phyloP scores from a whole-genome alignment of 2,329 filamentous ascomycete species.

The Chaetoscypha palmicola region DNA sequence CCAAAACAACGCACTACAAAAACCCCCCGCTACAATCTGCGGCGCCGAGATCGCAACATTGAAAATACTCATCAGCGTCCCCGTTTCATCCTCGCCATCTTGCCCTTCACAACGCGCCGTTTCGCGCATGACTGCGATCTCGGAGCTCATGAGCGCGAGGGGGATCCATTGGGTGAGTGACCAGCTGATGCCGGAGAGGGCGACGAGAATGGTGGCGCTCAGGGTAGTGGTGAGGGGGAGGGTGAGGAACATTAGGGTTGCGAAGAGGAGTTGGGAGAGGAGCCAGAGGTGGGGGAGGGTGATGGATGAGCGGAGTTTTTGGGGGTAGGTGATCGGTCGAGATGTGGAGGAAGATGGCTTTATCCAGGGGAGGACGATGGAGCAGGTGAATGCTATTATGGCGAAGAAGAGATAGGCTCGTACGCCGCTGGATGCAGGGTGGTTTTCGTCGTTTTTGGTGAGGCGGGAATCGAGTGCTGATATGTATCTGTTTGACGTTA shows the following conservation, averaged over 20 bases:
- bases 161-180: constrained; percentile 29
- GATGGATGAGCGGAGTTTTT: background rate
- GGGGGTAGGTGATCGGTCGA: background rate
- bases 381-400: constrained; percentile 3
- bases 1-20: constrained; percentile 12
- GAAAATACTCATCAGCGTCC: constrained; percentile 12
- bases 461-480: background rate
- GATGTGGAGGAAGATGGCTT: background rate
- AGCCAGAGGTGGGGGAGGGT: constrained; percentile 15
- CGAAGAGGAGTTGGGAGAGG: constrained; percentile 18
- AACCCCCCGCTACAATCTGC: constrained; percentile 12
- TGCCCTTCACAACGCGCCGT: constrained; percentile 1
- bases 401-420: constrained; percentile 8
- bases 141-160: constrained; percentile 27
- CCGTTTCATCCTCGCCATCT: constrained; percentile 8
- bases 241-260: constrained; percentile 18
- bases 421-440: constrained; percentile 3
- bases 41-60: constrained; percentile 15
- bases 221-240: constrained; percentile 13
- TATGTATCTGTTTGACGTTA: constrained; percentile 1
- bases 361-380: constrained; percentile 1
- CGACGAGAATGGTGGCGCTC: constrained; percentile 15
- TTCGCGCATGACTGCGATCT: constrained; percentile 14
- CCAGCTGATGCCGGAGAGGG: constrained; percentile 25
- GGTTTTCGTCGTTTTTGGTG: constrained; percentile 1